phyloP scores from a whole-genome alignment of 306 rosid species.

The Malus asiatica region DNA sequence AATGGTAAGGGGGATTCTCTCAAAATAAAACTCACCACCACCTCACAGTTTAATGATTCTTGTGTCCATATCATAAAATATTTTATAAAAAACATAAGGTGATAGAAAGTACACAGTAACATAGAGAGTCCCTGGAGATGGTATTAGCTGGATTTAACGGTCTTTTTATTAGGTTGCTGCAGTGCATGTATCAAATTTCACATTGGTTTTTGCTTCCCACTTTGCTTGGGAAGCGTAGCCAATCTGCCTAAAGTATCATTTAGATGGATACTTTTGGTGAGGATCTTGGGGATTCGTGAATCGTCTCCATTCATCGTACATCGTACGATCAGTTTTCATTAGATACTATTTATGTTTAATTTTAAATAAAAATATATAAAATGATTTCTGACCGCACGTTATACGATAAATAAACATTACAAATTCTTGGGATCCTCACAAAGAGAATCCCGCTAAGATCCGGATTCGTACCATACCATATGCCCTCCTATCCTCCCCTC shows the following conservation, averaged over 20 bases:
- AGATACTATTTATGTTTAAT: too few relatives aligned
- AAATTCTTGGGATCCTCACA: rapidly evolving
- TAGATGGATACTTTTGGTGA: conserved; percentile 17
- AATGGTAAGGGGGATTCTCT: too few relatives aligned
- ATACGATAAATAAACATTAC: rapidly evolving
- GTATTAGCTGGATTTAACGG: conserved; percentile 13
- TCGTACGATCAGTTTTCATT: too few relatives aligned
- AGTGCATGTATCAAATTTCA: neutral
- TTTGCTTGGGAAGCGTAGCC: conserved; percentile 45
- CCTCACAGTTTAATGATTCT: rapidly evolving
- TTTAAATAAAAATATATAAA: too few relatives aligned
- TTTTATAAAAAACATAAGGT: too few relatives aligned
- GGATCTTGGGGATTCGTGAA: rapidly evolving
- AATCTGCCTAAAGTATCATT: conserved; percentile 39
- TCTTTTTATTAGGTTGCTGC: conserved; percentile 13
- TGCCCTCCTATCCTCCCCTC: conserved; percentile 15
- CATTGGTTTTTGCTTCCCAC: conserved; percentile 12
- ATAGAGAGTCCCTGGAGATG: too few relatives aligned
- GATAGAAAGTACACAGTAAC: too few relatives aligned
- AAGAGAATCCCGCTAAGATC: rapidly evolving
- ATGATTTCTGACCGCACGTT: rapidly evolving
- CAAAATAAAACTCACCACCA: too few relatives aligned
- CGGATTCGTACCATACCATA: neutral
- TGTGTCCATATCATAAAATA: too few relatives aligned
- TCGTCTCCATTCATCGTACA: too few relatives aligned